Evolutionary conservation across 805 yeast genomes (phyloP).

Genomic region (Millerozyma acaciae): DNA sequence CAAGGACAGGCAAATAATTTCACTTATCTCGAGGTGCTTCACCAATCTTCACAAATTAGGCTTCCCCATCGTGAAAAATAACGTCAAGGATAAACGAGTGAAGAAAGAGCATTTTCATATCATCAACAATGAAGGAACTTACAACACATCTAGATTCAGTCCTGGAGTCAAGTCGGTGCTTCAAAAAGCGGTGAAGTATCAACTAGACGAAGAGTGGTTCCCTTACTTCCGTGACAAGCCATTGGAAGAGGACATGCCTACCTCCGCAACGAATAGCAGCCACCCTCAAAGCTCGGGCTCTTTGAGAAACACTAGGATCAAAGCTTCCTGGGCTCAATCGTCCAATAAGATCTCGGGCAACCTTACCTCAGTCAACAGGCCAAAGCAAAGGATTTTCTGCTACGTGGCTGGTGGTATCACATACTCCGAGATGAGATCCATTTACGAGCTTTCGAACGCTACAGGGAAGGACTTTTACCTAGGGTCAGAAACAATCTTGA

Average conservation of each 20-base stretch:
- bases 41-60: conserved; percentile 49
- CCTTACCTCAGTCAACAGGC: conserved; percentile 8
- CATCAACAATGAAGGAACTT: conserved; percentile 46
- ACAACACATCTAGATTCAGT: conserved; percentile 65
- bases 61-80: conserved; percentile 46
- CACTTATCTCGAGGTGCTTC: conserved; percentile 54
- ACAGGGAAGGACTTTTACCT: conserved; percentile 71
- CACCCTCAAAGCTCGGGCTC: conserved; percentile 26
- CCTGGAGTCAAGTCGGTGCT: conserved; percentile 66
- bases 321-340: conserved; percentile 70
- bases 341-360: conserved; percentile 15
- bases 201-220: conserved; percentile 55
- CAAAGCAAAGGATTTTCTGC: conserved; percentile 67
- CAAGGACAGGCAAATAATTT: conserved; percentile 42
- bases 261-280: conserved; percentile 6
- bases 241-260: conserved; percentile 42
- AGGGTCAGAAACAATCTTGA: conserved; percentile 74
- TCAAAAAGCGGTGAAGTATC: conserved; percentile 46
- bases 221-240: conserved; percentile 80
- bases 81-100: conserved; percentile 39
- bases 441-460: conserved; percentile 61
- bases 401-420: conserved; percentile 91
- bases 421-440: conserved; percentile 71
- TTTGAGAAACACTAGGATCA: conserved; percentile 64
- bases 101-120: conserved; percentile 55